Evolutionary conservation across 2,329 filamentous ascomycete genomes (phyloP).

Genomic region (Pyrenophora tritici-repentis): DNA sequence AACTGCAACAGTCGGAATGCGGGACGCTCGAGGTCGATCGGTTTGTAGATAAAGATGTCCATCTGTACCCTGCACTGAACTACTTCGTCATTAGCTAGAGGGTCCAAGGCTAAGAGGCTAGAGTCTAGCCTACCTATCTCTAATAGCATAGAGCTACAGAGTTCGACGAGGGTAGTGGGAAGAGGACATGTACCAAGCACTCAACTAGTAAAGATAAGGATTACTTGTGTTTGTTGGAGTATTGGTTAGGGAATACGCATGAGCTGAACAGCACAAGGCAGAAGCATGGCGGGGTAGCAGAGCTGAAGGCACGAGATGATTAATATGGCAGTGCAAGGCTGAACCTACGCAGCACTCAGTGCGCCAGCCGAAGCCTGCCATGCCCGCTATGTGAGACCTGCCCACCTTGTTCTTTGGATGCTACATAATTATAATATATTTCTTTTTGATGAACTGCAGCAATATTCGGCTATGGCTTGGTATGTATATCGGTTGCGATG

Average conservation of each 20-base stretch:
- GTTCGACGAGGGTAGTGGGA: too few relatives aligned
- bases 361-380: too few relatives aligned
- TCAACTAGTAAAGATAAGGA: too few relatives aligned
- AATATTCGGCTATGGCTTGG: conserved; percentile 12
- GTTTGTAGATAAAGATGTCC: too few relatives aligned
- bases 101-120: background rate
- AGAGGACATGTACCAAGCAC: too few relatives aligned
- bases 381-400: conserved; percentile 11
- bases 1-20: too few relatives aligned
- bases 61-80: background rate
- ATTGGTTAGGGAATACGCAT: background rate
- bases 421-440: background rate
- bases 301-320: background rate
- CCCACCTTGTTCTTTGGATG: conserved; percentile 5
- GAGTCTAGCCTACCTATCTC: background rate
- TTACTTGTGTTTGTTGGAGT: too few relatives aligned
- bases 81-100: background rate
- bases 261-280: background rate
- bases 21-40: too few relatives aligned
- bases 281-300: background rate
- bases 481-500: conserved; percentile 14
- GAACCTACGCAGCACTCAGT: too few relatives aligned
- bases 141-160: background rate
- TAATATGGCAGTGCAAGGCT: conserved; percentile 2
- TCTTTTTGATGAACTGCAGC: conserved; percentile 12